phyloP scores from a whole-genome alignment of 345 rosid genomes.

The Theobroma cacao region DNA sequence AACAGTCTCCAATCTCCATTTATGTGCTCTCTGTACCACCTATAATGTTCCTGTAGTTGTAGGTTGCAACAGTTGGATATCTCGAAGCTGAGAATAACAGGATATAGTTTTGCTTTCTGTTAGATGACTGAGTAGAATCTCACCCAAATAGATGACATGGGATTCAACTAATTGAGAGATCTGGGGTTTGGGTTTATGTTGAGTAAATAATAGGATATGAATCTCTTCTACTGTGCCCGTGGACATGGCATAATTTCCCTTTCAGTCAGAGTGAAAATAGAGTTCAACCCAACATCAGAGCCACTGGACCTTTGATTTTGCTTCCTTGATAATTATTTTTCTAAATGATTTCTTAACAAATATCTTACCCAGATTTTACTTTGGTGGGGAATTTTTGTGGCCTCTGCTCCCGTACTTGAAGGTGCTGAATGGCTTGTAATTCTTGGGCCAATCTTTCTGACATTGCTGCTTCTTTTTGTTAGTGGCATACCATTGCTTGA shows the following conservation, averaged over 20 bases:
- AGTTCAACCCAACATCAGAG: background rate
- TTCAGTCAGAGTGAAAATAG: background rate
- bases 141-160: background rate
- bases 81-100: background rate
- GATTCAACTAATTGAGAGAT: background rate
- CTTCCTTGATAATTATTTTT: background rate
- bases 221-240: background rate
- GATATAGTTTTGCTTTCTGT: background rate
- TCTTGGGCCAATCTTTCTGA: conserved; percentile 79
- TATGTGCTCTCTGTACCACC: background rate
- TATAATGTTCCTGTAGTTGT: background rate
- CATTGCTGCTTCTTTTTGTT: conserved; percentile 73
- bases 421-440: conserved; percentile 86
- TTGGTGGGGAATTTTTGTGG: conserved; percentile 91
- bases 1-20: background rate
- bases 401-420: conserved; percentile 66
- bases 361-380: conserved; percentile 56
- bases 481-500: conserved; percentile 95
- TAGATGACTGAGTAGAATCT: background rate
- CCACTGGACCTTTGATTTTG: background rate
- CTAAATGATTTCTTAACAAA: background rate
- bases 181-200: background rate
- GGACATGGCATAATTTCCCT: background rate
- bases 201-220: background rate
- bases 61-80: background rate